Base-by-base conservation (phyloP, 306 rosid species). In the Dalbergia oliveri region DNA sequence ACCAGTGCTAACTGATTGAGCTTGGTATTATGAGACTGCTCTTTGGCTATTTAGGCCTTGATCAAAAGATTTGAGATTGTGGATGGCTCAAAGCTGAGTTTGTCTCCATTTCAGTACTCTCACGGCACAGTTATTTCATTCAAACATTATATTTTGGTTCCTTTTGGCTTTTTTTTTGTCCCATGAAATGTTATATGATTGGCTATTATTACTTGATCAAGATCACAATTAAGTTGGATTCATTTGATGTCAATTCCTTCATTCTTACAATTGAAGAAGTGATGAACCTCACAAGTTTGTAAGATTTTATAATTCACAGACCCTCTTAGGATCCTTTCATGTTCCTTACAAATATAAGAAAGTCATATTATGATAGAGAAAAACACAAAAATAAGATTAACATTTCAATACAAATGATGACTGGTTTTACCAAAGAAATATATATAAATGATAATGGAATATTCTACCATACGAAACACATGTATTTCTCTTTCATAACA, bases 61-160 rank as follows among this genome's bases (percentile, higher is more conserved):
- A 79, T 21, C 44, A 23, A 47, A 51, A 71, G 37, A 67, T 78
- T 78, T 57, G 9, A 66, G 45, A 66, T 76, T 49, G 71, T 50
- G 51, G 50, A 6, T 51, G 37, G 23, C 63, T 75, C 60, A 43
- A 62, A 75, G 35, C 18, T 23, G 45, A 23, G 31, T 73, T 21
- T 59, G 44, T 13, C 15, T 72, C 66, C 37, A 72, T 57, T 56
- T 18, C 57, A 39, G 41, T 9, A 58, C 5, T 14, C 67, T 23
- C 64, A 39, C 50, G 16, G 6, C 4, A 37, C 33, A 73, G 23
- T 41, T 43, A 7, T 44, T 9, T 37, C 21, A 8, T 74, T 74
- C 9, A 43, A 9, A 74, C 10, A 19, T 47, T n/a, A 6, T 47
- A n/a, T n/a, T 47, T 49, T 16, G 16, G 39, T 51, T 76, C 69